Evolutionary conservation across 257 asterid species (phyloP), one percentile per base, ranked within the genome.

Genomic region (Nicotiana paniculata): DNA sequence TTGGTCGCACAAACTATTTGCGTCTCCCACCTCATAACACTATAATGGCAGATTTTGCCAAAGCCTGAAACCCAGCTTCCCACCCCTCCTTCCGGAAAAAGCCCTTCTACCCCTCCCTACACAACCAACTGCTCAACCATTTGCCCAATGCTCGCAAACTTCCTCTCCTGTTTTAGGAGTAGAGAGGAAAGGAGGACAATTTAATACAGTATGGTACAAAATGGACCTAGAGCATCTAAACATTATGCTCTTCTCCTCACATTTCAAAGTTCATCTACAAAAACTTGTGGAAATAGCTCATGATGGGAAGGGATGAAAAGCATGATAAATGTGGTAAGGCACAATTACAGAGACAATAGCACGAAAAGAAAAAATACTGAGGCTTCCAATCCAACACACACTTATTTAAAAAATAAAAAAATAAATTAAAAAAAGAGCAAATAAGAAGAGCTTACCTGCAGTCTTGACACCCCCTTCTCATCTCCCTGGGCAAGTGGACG

Each of bases 401-500:
- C 32, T n/a, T 77, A 8, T n/a, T 39, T 39, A 5, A 37, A 6
- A 37, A 35, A 6, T 4, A 35, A 35, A 35, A 35, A 11, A 21
- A 55, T 21, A 32, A 37, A 53, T 28, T 28, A 32, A 32, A 32
- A 32, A 63, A 77, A 4, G 2, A 53, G 21, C 33, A 18, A 24
- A 68, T 39, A 13, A 61, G 55, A 64, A 79, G 68, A 30, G 33
- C 82, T 82, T 77, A 91, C 98, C 94, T 94, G 98, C 80, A 95
- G 88, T 81, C 97, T 84, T 12, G 91, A 85, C 77, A 93, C 82
- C 33, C 98, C 97, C 83, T 87, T 93, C 88, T 89, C 87, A 57
- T 92, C 91, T 85, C 98, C 97, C 80, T 80, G 90, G 85, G 87
- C 78, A 82, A 94, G 93, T 35, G 98, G 98, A 4, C 94, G 91